Evolutionary conservation across 116 monocot genomes (phyloP).

Genomic region (Posidonia oceanica): DNA sequence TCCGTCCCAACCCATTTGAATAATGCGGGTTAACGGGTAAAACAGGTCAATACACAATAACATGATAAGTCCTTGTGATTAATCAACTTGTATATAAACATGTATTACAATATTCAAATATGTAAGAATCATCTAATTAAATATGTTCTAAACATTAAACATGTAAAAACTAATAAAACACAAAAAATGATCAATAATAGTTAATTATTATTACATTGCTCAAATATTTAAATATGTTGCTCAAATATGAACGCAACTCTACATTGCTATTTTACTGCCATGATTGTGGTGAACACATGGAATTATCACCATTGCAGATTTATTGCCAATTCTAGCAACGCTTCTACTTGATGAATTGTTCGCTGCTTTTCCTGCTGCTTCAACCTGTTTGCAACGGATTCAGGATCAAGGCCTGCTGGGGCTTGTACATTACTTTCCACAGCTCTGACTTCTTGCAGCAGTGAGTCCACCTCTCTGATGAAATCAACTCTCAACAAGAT

Average conservation of each 20-base stretch:
- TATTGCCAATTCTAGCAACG: slow-evolving; percentile 59
- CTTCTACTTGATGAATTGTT: slow-evolving; percentile 52
- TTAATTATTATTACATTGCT: too few species aligned
- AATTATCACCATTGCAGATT: slow-evolving; percentile 46
- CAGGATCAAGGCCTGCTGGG: slow-evolving; percentile 51
- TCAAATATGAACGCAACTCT: not conserved
- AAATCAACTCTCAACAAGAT: slow-evolving; percentile 72
- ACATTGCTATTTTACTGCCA: not conserved
- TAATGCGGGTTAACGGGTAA: too few species aligned
- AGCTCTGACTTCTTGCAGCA: slow-evolving; percentile 58
- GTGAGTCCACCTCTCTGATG: slow-evolving; percentile 58
- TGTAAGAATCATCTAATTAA: too few species aligned
- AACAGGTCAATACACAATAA: too few species aligned
- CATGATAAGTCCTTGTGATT: too few species aligned
- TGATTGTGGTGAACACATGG: not conserved
- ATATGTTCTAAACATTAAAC: too few species aligned
- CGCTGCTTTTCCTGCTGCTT: slow-evolving; percentile 75
- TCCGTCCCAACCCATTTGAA: too few species aligned
- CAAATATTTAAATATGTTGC: too few species aligned
- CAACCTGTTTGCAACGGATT: slow-evolving; percentile 67
- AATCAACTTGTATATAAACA: too few species aligned
- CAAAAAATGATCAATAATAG: too few species aligned
- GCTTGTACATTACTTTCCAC: slow-evolving; percentile 19
- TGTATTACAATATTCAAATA: too few species aligned
- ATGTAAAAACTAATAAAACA: too few species aligned